Percentiles rank a stretch among this genome's conserved stretches.
Evolutionary conservation across 2,329 filamentous ascomycete species (phyloP).

Genomic region (Helminthosporium solani): DNA sequence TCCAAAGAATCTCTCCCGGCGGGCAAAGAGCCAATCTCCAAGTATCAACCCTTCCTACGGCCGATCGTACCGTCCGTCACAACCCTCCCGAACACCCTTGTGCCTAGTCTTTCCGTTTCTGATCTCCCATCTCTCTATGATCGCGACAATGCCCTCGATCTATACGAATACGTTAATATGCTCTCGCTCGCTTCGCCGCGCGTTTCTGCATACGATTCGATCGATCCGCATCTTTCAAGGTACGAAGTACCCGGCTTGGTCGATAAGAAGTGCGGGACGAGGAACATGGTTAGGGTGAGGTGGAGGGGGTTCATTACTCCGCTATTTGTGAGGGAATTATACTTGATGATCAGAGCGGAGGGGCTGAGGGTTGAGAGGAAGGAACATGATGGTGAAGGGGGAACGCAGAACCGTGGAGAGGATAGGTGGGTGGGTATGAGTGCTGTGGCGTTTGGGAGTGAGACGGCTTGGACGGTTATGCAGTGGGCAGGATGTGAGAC

Average conservation of each 20-base stretch:
- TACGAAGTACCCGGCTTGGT: slow-evolving; percentile 60
- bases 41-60: slow-evolving; percentile 35
- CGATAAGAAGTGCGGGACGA: slow-evolving; percentile 3
- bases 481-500: slow-evolving; percentile 36
- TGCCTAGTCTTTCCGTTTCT: slow-evolving; percentile 29
- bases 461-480: slow-evolving; percentile 32
- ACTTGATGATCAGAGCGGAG: slow-evolving; percentile 23
- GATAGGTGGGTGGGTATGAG: slow-evolving; percentile 33
- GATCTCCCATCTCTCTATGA: slow-evolving; percentile 45
- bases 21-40: slow-evolving; percentile 26
- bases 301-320: slow-evolving; percentile 48
- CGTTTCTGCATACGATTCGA: slow-evolving; percentile 55
- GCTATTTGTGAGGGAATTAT: slow-evolving; percentile 33
- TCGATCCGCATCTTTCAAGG: slow-evolving; percentile 69
- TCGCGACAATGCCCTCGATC: slow-evolving; percentile 63
- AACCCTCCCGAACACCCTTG: slow-evolving; percentile 22
- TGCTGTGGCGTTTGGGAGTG: slow-evolving; percentile 32
- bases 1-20: slow-evolving; percentile 24
- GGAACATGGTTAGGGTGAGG: slow-evolving; percentile 38
- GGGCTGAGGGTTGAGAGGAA: slow-evolving; percentile 19
- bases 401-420: slow-evolving; percentile 12
- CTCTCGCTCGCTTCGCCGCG: slow-evolving; percentile 66
- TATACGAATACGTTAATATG: slow-evolving; percentile 77
- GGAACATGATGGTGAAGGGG: slow-evolving; percentile 12
- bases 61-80: slow-evolving; percentile 24